phyloP scores from a whole-genome alignment of 192 early-diverging fungal species.

The Tieghemiomyces parasiticus region DNA sequence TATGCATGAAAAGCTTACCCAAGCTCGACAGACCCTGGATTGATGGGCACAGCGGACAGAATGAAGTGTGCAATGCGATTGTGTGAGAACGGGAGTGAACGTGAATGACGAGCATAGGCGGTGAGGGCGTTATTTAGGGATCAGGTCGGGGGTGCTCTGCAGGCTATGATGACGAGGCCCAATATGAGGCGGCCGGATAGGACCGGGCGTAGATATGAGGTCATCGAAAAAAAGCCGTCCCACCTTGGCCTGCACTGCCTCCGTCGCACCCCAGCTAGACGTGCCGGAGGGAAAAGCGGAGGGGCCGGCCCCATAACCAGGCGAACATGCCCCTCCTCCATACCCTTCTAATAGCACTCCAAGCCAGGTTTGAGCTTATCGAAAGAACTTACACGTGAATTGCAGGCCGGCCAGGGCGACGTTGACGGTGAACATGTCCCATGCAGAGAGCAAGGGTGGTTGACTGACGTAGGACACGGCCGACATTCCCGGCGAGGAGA shows the following conservation, averaged over 20 bases:
- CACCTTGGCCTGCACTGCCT: too few species aligned
- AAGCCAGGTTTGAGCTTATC: not conserved
- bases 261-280: too few species aligned
- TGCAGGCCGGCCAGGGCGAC: constrained; percentile 7
- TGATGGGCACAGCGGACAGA: not conserved
- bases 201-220: too few species aligned
- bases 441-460: not conserved
- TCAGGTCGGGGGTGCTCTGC: not conserved
- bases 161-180: not conserved
- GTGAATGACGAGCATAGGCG: not conserved
- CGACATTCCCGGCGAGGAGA: not conserved
- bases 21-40: constrained; percentile 7
- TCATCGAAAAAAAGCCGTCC: too few species aligned
- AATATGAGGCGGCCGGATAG: too few species aligned
- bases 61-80: not conserved
- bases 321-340: not conserved
- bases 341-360: not conserved
- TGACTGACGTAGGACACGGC: not conserved
- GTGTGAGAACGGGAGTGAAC: not conserved
- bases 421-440: not conserved
- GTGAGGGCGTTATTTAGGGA: not conserved
- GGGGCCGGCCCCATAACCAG: not conserved
- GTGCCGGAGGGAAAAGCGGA: not conserved
- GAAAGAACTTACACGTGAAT: not conserved
- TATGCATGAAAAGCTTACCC: not conserved